Percentiles rank a stretch among this genome's conserved stretches.
These are phyloP conservation scores for Pseudoturritis turrita DNA, from an alignment of 345 rosid species.

Conservation along the genomic window DNA sequence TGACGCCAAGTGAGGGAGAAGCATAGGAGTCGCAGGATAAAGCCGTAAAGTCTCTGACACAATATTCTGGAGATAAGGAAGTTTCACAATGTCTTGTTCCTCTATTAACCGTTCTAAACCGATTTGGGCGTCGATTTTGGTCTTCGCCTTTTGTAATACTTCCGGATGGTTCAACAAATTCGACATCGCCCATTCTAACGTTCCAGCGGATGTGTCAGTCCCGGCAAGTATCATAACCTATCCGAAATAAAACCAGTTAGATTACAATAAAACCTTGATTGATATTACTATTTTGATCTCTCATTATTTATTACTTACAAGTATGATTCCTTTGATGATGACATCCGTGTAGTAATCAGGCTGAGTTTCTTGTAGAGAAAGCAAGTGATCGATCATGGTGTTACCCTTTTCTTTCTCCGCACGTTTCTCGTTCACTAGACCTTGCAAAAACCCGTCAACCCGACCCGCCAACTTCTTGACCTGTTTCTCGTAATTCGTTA, in stretches of 20 bases:
- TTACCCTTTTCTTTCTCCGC: slow-evolving; percentile 8
- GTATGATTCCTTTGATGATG: slow-evolving; percentile 46
- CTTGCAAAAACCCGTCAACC: slow-evolving; percentile 39
- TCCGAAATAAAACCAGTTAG: neutral
- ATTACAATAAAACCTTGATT: neutral
- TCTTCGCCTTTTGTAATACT: slow-evolving; percentile 30
- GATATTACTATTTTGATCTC: neutral
- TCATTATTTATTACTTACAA: slow-evolving; percentile 26
- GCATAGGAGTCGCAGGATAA: slow-evolving; percentile 35
- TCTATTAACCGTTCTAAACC: slow-evolving; percentile 31
- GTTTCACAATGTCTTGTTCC: slow-evolving; percentile 33
- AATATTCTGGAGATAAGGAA: slow-evolving; percentile 37
- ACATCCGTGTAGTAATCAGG: slow-evolving; percentile 45
- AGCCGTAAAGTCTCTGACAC: slow-evolving; percentile 27
- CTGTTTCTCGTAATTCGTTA: slow-evolving; percentile 32
- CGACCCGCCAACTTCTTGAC: slow-evolving; percentile 11
- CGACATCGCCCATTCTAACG: slow-evolving; percentile 21
- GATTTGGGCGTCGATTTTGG: slow-evolving; percentile 20
- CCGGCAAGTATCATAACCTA: slow-evolving; percentile 41
- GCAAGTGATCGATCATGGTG: slow-evolving; percentile 50
- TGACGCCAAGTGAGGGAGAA: slow-evolving; percentile 34
- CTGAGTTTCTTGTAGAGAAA: slow-evolving; percentile 43
- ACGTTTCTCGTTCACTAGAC: slow-evolving; percentile 41
- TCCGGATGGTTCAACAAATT: slow-evolving; percentile 33
- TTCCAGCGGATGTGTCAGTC: slow-evolving; percentile 22